A percentile compares a stretch with the other conserved stretches of the same genome.
Evolutionary conservation across 176 grass and related monocot species (phyloP).

Genomic region (Metroxylon sagu): DNA sequence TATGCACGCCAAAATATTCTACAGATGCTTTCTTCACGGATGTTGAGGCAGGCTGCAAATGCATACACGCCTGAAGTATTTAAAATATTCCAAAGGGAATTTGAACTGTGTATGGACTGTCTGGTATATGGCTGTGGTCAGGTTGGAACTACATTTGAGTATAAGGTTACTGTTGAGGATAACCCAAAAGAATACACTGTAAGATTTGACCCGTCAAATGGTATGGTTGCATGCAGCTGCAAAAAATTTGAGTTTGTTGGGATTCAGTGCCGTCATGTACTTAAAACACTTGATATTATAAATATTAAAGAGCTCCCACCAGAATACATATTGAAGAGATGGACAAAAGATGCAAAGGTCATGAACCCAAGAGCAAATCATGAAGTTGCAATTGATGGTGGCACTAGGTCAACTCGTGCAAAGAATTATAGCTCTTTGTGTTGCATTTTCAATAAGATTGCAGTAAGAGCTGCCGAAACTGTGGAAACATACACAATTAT

Average conservation of each 20-base stretch:
- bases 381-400: conserved; percentile 15
- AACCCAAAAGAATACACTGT: conserved; percentile 28
- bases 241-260: conserved; percentile 37
- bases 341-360: conserved; percentile 38
- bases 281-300: conserved; percentile 42
- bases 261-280: conserved; percentile 31
- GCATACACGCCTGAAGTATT: conserved; percentile 26
- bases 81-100: conserved; percentile 37
- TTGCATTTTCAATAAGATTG: conserved; percentile 27
- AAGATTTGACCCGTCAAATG: conserved; percentile 24
- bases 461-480: conserved; percentile 15
- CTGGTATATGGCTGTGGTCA: conserved; percentile 18
- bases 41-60: conserved; percentile 36
- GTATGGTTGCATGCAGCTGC: conserved; percentile 25
- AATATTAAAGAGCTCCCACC: conserved; percentile 35
- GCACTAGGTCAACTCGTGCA: background rate
- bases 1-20: conserved; percentile 16
- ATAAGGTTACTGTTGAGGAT: conserved; percentile 25
- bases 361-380: conserved; percentile 7
- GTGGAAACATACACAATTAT: conserved; percentile 18
- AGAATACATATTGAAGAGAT: conserved; percentile 34
- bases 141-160: conserved; percentile 21
- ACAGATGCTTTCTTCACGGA: conserved; percentile 22
- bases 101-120: conserved; percentile 37
- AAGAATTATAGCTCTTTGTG: conserved; percentile 19